A percentile compares a stretch with the other conserved stretches of the same genome.
Evolutionary conservation across 768 basidiomycete genomes (phyloP).

Genomic region (Arthromyces matolae): DNA sequence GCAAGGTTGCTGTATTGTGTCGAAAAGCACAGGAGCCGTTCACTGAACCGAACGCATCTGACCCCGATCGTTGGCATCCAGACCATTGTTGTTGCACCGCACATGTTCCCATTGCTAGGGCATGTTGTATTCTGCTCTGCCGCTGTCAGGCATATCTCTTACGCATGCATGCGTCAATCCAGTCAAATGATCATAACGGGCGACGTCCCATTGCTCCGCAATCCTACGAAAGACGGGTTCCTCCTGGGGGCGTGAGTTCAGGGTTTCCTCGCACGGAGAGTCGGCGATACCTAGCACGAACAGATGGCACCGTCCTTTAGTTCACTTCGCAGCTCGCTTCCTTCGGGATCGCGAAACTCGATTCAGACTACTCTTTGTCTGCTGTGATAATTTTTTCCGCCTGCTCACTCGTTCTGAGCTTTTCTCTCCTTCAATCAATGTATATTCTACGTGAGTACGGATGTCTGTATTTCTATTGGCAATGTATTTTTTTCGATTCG

Average conservation of each 20-base stretch:
- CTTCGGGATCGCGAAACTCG: constrained; percentile 40
- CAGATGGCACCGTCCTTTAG: constrained; percentile 46
- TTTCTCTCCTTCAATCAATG: background rate
- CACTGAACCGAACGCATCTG: too few species aligned
- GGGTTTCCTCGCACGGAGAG: constrained; percentile 17
- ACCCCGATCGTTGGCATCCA: too few species aligned
- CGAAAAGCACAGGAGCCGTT: too few species aligned
- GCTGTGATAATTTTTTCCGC: constrained; percentile 28
- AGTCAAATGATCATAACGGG: background rate
- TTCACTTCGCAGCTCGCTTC: constrained; percentile 62
- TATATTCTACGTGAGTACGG: background rate
- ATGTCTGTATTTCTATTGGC: background rate
- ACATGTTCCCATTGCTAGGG: too few species aligned
- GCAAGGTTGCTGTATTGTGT: too few species aligned
- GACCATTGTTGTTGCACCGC: too few species aligned
- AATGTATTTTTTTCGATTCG: background rate
- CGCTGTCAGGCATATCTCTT: background rate
- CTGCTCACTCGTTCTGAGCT: constrained; percentile 18
- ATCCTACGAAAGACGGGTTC: constrained; percentile 5
- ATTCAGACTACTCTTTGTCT: constrained; percentile 65
- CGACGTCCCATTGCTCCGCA: background rate
- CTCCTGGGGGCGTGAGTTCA: constrained; percentile 1
- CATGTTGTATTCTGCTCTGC: background rate
- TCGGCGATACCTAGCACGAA: constrained; percentile 3
- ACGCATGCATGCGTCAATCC: background rate